phyloP scores from a whole-genome alignment of 2,329 filamentous ascomycete species.

The Reticulascus tulasneorum region DNA sequence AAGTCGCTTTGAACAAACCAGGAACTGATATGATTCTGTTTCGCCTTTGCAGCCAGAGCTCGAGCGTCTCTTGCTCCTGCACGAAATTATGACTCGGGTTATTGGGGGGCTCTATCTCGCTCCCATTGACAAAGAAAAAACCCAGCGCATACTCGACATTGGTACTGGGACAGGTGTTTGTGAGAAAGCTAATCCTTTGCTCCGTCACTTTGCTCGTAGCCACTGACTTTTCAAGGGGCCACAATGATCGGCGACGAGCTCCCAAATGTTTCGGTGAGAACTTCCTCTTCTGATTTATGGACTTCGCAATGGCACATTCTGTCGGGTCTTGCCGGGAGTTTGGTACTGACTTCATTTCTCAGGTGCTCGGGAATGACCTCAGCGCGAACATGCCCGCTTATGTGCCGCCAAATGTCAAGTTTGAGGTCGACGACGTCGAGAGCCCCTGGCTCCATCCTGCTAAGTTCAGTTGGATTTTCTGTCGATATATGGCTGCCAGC shows the following conservation, averaged over 20 bases:
- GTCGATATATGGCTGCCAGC: conserved; percentile 6
- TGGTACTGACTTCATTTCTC: too few relatives aligned
- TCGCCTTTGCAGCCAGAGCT: background rate
- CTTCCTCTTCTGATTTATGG: background rate
- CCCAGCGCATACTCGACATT: conserved; percentile 47
- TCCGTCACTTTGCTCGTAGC: conserved; percentile 17
- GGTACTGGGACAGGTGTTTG: conserved; percentile 62
- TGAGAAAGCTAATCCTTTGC: conserved; percentile 36
- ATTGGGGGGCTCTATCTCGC: conserved; percentile 6
- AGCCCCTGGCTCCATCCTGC: conserved; percentile 36
- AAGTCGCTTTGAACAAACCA: too few relatives aligned
- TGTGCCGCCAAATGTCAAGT: conserved; percentile 61
- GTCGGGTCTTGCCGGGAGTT: background rate
- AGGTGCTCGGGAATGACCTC: conserved; percentile 7
- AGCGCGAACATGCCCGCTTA: conserved; percentile 9
- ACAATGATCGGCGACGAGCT: conserved; percentile 4
- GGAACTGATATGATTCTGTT: too few relatives aligned
- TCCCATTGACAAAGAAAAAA: conserved; percentile 3
- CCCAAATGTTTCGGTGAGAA: conserved; percentile 3
- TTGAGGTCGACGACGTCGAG: conserved; percentile 63
- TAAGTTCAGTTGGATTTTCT: conserved; percentile 29
- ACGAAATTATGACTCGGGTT: conserved; percentile 1
- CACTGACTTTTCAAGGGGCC: background rate
- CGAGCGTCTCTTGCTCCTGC: conserved; percentile 7
- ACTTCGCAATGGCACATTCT: too few relatives aligned